phyloP scores from a whole-genome alignment of 2,329 filamentous ascomycete species.

The Aureobasidium subglaciale region DNA sequence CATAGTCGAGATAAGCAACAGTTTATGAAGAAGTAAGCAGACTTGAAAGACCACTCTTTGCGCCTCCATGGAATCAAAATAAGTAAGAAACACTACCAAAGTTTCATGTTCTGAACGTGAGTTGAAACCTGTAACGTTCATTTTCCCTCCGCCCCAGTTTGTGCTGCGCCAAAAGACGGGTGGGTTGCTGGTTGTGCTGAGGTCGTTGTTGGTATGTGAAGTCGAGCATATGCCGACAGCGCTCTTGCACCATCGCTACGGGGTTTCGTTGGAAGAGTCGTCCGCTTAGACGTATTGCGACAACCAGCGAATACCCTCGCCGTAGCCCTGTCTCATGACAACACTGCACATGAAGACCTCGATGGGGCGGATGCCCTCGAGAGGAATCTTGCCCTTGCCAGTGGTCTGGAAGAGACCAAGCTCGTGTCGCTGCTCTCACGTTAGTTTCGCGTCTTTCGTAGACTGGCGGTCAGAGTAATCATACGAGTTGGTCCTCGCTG shows the following conservation, averaged over 20 bases:
- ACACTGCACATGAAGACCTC: slow-evolving; percentile 99
- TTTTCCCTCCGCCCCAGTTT: background rate
- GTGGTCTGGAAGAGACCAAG: slow-evolving; percentile 86
- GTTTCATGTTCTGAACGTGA: background rate
- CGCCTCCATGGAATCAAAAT: slow-evolving; percentile 4
- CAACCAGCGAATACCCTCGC: slow-evolving; percentile 85
- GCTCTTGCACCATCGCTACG: background rate
- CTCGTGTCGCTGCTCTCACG: slow-evolving; percentile 55
- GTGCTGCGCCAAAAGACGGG: background rate
- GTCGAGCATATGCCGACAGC: background rate
- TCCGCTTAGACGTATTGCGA: slow-evolving; percentile 12
- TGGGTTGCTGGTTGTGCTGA: background rate
- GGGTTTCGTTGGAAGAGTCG: no score
- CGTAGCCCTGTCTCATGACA: slow-evolving; percentile 92
- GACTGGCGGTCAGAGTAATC: background rate
- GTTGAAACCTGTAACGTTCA: background rate
- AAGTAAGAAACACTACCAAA: background rate
- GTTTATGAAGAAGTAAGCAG: background rate
- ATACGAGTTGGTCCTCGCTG: slow-evolving; percentile 71
- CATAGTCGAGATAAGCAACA: background rate
- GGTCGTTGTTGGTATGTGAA: background rate
- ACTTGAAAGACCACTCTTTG: background rate
- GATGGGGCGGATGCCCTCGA: slow-evolving; percentile 88
- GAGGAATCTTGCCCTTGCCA: slow-evolving; percentile 86
- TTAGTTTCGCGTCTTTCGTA: background rate